Evolutionary conservation across 371 early-diverging fungal species (phyloP).

Genomic region (Circinella minor): DNA sequence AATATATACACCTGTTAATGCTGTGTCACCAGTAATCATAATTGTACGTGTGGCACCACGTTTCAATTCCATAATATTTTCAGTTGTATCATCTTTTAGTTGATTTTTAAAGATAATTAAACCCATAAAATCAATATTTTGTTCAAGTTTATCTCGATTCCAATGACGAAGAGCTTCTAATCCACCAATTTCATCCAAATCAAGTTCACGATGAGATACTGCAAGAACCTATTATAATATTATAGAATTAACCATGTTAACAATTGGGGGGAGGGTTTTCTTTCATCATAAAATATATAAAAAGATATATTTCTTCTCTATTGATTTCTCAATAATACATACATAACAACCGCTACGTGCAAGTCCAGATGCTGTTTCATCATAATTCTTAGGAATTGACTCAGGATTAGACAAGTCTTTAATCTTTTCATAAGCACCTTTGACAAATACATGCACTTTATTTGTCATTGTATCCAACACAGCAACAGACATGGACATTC

Average conservation of each 20-base stretch:
- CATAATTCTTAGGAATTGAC: constrained; percentile 67
- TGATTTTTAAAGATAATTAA: constrained; percentile 85
- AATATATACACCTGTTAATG: constrained; percentile 76
- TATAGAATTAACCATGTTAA: neutral
- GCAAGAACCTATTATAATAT: constrained; percentile 44
- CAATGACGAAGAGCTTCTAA: constrained; percentile 32
- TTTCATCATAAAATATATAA: too few species aligned
- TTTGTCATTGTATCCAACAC: constrained; percentile 55
- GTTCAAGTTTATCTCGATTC: constrained; percentile 70
- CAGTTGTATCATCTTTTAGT: constrained; percentile 74
- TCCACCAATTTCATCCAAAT: constrained; percentile 46
- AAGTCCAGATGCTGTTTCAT: constrained; percentile 45
- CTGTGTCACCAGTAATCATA: constrained; percentile 97
- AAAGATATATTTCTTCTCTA: neutral
- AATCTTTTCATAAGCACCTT: constrained; percentile 82
- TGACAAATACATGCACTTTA: constrained; percentile 66
- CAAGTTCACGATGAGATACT: constrained; percentile 56
- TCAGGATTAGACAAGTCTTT: constrained; percentile 30
- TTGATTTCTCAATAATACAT: neutral
- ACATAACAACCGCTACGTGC: constrained; percentile 81
- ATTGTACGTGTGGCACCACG: constrained; percentile 75
- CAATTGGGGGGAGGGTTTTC: neutral
- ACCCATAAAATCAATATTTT: constrained; percentile 60
- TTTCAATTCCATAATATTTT: constrained; percentile 72
- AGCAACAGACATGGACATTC: constrained; percentile 82